phyloP scores from a whole-genome alignment of 352 stramenopile species.

The Phytophthora cryptogea region DNA sequence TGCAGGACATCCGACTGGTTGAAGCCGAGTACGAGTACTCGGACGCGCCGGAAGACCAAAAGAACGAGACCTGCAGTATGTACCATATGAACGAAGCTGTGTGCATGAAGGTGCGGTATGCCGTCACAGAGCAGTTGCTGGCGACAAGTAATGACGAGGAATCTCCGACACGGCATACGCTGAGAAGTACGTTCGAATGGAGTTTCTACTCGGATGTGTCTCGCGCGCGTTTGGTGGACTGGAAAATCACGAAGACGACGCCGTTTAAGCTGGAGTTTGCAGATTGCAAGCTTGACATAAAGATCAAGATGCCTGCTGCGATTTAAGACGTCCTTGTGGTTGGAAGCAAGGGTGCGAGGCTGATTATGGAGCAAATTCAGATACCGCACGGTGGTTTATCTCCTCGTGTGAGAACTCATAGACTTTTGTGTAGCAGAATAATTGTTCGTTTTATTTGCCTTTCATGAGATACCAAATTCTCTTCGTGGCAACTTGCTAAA shows the following conservation, averaged over 20 bases:
- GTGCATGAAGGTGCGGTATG: slow-evolving; percentile 43
- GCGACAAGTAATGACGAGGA: slow-evolving; percentile 17
- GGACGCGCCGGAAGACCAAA: slow-evolving; percentile 20
- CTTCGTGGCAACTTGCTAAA: too few species aligned
- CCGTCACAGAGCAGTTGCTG: slow-evolving; percentile 37
- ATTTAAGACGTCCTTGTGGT: slow-evolving; percentile 1
- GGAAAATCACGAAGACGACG: slow-evolving; percentile 39
- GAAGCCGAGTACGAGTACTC: slow-evolving; percentile 45
- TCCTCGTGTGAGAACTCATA: not conserved
- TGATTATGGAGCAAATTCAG: not conserved
- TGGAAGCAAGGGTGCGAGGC: not conserved
- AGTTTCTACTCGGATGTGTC: slow-evolving; percentile 53
- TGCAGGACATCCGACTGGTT: slow-evolving; percentile 29
- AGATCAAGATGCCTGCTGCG: slow-evolving; percentile 6
- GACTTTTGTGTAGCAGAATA: not conserved
- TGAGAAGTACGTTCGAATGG: slow-evolving; percentile 46
- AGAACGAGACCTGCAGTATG: slow-evolving; percentile 35
- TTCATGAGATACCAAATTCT: too few species aligned
- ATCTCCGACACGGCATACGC: slow-evolving; percentile 17
- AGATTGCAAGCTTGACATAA: slow-evolving; percentile 6
- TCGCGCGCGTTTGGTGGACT: slow-evolving; percentile 39
- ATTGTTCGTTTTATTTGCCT: not conserved
- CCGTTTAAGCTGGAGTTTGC: slow-evolving; percentile 33
- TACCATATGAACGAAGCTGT: slow-evolving; percentile 51
- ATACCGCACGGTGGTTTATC: not conserved